phyloP scores from a whole-genome alignment of 169 alveolate species.

The Eimeria praecox region DNA sequence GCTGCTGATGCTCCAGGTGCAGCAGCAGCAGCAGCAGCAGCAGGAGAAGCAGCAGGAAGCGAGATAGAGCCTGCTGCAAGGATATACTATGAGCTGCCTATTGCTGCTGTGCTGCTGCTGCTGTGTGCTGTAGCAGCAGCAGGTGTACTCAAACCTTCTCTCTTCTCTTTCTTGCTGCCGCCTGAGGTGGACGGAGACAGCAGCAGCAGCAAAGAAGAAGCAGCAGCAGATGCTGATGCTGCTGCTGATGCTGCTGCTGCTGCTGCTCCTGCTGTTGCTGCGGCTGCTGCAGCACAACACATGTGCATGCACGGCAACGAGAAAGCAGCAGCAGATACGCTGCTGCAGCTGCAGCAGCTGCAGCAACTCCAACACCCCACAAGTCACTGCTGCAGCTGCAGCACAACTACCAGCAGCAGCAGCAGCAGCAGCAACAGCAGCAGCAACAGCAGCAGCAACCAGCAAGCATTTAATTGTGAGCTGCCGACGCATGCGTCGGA shows the following conservation, averaged over 20 bases:
- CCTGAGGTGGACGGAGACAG: not conserved
- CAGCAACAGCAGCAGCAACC: not conserved
- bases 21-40: not conserved
- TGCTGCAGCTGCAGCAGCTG: not conserved
- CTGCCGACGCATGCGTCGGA: slow-evolving; percentile 9
- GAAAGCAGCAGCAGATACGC: too few species aligned
- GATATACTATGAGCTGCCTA: too few species aligned
- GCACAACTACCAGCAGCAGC: not conserved
- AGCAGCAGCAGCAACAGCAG: slow-evolving; percentile 28
- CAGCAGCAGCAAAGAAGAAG: too few species aligned
- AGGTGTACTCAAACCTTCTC: slow-evolving; percentile 4
- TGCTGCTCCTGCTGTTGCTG: not conserved
- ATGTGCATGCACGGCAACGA: too few species aligned
- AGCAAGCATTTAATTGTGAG: not conserved
- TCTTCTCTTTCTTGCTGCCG: not conserved
- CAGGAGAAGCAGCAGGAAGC: too few species aligned
- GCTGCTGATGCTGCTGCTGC: not conserved
- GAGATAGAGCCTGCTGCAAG: too few species aligned
- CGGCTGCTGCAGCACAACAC: slow-evolving; percentile 23
- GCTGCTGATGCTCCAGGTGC: not conserved
- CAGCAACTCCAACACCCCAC: not conserved
- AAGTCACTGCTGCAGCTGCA: slow-evolving; percentile 31
- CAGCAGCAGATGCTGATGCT: too few species aligned
- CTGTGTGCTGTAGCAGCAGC: too few species aligned
- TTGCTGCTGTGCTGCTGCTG: too few species aligned